Conservation (phyloP, 2,329 filamentous ascomycete species). For the Aspergillus sp. region DNA sequence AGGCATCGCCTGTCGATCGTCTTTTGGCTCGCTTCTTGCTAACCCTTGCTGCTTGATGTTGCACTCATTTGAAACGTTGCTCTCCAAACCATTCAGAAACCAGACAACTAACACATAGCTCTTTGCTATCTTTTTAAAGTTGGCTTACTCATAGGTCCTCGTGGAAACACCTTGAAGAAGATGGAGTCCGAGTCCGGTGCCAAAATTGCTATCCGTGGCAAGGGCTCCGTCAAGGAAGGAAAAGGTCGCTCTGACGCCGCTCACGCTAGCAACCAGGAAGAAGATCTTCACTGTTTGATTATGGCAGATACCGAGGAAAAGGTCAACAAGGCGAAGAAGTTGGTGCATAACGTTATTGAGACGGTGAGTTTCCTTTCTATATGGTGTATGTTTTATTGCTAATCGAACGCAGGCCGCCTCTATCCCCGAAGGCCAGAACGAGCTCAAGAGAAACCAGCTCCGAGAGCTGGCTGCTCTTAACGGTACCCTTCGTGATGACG, state of each 20-base stretch:
- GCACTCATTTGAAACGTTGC: conserved; percentile 22
- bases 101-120: conserved; percentile 86
- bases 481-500: conserved; percentile 97
- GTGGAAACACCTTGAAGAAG: conserved; percentile 99
- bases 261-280: conserved; percentile 99
- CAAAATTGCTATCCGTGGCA: conserved; percentile 99
- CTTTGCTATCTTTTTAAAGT: conserved; percentile 73
- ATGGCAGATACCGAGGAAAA: conserved; percentile 99
- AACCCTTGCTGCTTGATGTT: conserved; percentile 37
- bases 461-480: conserved; percentile 96
- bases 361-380: conserved; percentile 64
- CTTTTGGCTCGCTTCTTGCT: conserved; percentile 42
- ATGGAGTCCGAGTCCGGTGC: conserved; percentile 97
- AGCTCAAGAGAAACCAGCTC: conserved; percentile 97
- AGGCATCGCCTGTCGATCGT: conserved; percentile 32
- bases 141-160: conserved; percentile 98
- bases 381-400: conserved; percentile 15
- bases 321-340: conserved; percentile 97
- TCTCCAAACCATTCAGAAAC: conserved; percentile 33
- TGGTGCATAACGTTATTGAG: conserved; percentile 98
- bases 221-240: conserved; percentile 99
- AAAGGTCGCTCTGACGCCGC: conserved; percentile 98
- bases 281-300: conserved; percentile 97
- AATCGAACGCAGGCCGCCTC: conserved; percentile 73
- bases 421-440: conserved; percentile 97